Percentiles rank a stretch among this genome's conserved stretches.
phyloP scores from a whole-genome alignment of 371 early-diverging fungal genomes.

The Mortierella sp. region DNA sequence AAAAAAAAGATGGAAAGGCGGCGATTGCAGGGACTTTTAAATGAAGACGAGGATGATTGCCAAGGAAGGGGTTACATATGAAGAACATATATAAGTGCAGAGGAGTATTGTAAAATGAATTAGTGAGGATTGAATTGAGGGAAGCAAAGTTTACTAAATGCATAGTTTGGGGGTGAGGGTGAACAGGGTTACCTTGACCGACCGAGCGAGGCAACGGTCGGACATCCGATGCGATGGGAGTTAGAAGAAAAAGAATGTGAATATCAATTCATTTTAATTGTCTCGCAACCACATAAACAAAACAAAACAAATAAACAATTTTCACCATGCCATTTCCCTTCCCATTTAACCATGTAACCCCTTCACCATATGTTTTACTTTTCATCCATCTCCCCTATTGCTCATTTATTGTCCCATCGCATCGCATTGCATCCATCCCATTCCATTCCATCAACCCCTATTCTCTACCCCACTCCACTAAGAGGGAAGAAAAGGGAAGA shows the following conservation, averaged over 20 bases:
- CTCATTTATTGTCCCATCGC: neutral
- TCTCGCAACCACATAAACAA: neutral
- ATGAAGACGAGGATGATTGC: neutral
- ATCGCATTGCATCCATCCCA: neutral
- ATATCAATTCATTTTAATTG: neutral
- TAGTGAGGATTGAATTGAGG: neutral
- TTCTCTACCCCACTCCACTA: neutral
- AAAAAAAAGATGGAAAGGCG: neutral
- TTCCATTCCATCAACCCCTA: neutral
- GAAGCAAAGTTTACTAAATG: neutral
- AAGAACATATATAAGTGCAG: neutral
- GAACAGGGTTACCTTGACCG: neutral
- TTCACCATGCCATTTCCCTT: neutral
- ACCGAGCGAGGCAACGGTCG: neutral
- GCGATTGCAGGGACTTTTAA: conserved; percentile 1
- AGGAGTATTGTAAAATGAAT: neutral
- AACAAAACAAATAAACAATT: neutral
- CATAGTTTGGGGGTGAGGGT: conserved; percentile 3
- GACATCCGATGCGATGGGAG: neutral
- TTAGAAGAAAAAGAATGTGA: neutral
- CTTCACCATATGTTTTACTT: neutral
- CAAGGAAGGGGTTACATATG: neutral
- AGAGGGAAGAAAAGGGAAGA: neutral
- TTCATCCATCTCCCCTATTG: neutral
- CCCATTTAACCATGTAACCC: neutral